Evolutionary conservation across 768 basidiomycete species (phyloP).

Genomic region (Auriculariales sp.): DNA sequence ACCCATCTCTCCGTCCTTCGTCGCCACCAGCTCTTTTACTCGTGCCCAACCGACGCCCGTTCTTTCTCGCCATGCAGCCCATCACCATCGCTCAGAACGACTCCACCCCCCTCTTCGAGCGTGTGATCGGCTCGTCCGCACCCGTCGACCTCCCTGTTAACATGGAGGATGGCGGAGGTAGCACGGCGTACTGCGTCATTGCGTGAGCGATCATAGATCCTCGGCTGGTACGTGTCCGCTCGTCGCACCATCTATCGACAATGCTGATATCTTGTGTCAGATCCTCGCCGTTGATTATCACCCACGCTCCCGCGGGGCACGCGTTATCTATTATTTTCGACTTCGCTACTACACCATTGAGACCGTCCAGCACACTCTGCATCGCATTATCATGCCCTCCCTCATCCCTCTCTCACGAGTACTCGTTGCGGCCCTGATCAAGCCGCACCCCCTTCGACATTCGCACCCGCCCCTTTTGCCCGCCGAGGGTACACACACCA

Average conservation of each 20-base stretch:
- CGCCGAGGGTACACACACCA: too few species aligned
- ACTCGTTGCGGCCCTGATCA: too few species aligned
- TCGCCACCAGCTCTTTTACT: too few species aligned
- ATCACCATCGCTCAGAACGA: not conserved
- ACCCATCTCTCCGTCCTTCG: too few species aligned
- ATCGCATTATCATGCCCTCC: not conserved
- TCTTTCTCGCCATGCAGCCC: too few species aligned
- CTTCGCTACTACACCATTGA: not conserved
- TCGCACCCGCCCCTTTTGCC: too few species aligned
- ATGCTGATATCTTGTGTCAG: not conserved
- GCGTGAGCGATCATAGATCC: not conserved
- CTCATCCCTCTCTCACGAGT: too few species aligned
- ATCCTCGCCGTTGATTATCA: not conserved
- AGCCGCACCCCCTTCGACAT: too few species aligned
- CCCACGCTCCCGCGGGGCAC: not conserved
- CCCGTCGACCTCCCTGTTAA: not conserved
- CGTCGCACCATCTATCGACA: not conserved
- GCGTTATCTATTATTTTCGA: not conserved
- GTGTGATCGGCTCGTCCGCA: not conserved
- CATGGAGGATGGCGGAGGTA: not conserved
- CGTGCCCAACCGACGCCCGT: too few species aligned
- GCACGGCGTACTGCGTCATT: constrained; percentile 1
- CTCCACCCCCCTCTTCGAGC: not conserved
- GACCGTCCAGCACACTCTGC: not conserved
- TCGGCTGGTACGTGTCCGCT: not conserved